These are phyloP conservation scores for Monascus purpureus DNA, from an alignment of 495 filamentous ascomycete genomes.

Conservation along the genomic window DNA sequence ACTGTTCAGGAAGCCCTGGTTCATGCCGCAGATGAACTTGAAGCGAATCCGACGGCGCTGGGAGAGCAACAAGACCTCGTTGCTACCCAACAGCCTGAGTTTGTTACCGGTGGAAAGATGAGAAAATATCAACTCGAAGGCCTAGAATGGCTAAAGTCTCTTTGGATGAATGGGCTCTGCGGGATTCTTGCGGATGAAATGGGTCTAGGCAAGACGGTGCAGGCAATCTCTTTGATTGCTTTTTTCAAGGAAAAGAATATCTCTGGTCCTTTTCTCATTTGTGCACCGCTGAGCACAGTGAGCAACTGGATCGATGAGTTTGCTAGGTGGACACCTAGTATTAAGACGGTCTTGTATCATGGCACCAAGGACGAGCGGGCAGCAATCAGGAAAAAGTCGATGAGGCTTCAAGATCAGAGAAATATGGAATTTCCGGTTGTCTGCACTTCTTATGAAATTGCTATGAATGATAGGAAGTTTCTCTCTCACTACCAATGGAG, in stretches of 20 bases:
- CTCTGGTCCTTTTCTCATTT: constrained; percentile 80
- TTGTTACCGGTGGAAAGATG: constrained; percentile 83
- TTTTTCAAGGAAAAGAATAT: constrained; percentile 74
- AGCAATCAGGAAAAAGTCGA: constrained; percentile 49
- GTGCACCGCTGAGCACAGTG: constrained; percentile 79
- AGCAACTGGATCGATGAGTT: constrained; percentile 98
- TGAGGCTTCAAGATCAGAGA: constrained; percentile 45
- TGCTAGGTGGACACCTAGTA: constrained; percentile 69
- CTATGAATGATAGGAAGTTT: constrained; percentile 73
- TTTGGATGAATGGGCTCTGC: constrained; percentile 88
- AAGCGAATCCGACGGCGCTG: constrained; percentile 45
- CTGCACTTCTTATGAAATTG: constrained; percentile 90
- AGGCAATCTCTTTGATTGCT: constrained; percentile 84
- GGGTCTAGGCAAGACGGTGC: constrained; percentile 91
- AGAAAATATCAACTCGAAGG: constrained; percentile 89
- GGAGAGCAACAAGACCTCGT: constrained; percentile 66
- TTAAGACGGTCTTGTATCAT: constrained; percentile 83
- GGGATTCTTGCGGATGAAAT: constrained; percentile 96
- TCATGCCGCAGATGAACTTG: constrained; percentile 38
- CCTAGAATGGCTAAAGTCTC: constrained; percentile 72
- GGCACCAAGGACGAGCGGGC: constrained; percentile 61
- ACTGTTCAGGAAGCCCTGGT: constrained; percentile 40
- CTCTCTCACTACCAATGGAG: constrained; percentile 80
- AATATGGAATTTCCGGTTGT: constrained; percentile 71
- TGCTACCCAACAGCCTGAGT: constrained; percentile 71